Evolutionary conservation across 257 asterid species (phyloP), one percentile per base, ranked within the genome.

Genomic region (Ligustrum vulgare): DNA sequence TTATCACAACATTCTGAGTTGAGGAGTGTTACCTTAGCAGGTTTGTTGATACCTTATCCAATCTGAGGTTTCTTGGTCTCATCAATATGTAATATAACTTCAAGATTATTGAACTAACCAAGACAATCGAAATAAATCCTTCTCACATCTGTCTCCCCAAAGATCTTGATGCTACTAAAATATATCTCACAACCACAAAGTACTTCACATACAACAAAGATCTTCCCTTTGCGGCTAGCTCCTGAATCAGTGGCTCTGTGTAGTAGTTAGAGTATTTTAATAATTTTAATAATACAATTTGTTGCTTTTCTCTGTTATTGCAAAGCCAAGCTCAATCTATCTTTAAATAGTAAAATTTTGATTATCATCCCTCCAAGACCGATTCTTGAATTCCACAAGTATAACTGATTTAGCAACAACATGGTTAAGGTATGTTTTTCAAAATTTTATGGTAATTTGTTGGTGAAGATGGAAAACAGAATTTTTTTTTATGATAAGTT

Each of bases 191-290:
- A 31, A 92, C 88, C 73, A 90, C 91, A 67, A 94, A 94, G 64
- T 91, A 91, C 85, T 85, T 89, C 78, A 94, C 96, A 6, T 78
- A 73, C 87, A 74, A 82, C 92, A 90, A 25, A 78, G 88, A 87
- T 85, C 89, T 83, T 83, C 90, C 98, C 88, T 86, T 92, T 10
- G 96, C 91, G 10, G 99, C 99, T 41, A 95, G 81, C 81, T 95
- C 99, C 79, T 89, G 97, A 72, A 95, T 84, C 75, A 92, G 84
- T 67, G 98, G 99, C 85, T 91, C 93, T 0, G 98, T 93, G 67
- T 85, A 95, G 63, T 91, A 91, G 67, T 95, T 97, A 0, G 97
- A 81, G 85, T 91, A n/a, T n/a, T n/a, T n/a, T n/a, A n/a, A n/a
- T n/a, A n/a, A n/a, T n/a, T n/a, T n/a, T n/a, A n/a, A n/a, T n/a